Evolutionary conservation across 768 basidiomycete species (phyloP), one percentile per base, ranked within the genome.

Genomic region (Macrolepiota fuliginosa): DNA sequence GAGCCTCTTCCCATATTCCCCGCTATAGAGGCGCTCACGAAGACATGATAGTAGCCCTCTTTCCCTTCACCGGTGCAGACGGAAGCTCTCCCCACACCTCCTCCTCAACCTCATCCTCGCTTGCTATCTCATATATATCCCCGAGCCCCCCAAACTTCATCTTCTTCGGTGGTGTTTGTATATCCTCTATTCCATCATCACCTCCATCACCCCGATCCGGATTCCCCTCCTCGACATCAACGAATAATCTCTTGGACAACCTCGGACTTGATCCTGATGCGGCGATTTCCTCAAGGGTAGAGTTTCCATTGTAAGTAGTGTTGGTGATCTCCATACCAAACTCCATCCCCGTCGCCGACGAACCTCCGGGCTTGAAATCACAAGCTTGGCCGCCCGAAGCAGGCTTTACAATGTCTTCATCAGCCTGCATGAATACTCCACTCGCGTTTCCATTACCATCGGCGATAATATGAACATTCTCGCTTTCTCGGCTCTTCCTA

Each of bases 311-410:
- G 9, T 51, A 51, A 47, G 24, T 49, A 40, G 71, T 74, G 56
- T 81, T 81, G 12, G 80, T 81, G 50, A 81, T 67, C 65, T 81
- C 81, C 58, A 70, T 61, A 5, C 80, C 81, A 64, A 81, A 81
- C 63, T 75, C 74, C 54, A 68, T 54, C 25, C 24, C 64, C 54
- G 69, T 50, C 25, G 35, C 64, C 56, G 61, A 56, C 58, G 63
- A 59, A 55, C 66, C 49, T 60, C 57, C 62, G 27, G 35, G 29
- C 39, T 49, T 53, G 40, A 51, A 37, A 50, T 60, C 58, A 25
- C 55, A 11, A 17, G n/a, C 36, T 24, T 24, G 12, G 5, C 46
- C 7, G 24, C 24, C 12, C 35, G 19, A 32, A 24, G 19, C 40
- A 55, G 62, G 17, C 22, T 68, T 64, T 37, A 46, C 53, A 4